A percentile compares a stretch with the other conserved stretches of the same genome.
These are phyloP conservation scores for Tetrahymena borealis DNA, from an alignment of 73 alveolate genomes.

Conservation along the genomic window DNA sequence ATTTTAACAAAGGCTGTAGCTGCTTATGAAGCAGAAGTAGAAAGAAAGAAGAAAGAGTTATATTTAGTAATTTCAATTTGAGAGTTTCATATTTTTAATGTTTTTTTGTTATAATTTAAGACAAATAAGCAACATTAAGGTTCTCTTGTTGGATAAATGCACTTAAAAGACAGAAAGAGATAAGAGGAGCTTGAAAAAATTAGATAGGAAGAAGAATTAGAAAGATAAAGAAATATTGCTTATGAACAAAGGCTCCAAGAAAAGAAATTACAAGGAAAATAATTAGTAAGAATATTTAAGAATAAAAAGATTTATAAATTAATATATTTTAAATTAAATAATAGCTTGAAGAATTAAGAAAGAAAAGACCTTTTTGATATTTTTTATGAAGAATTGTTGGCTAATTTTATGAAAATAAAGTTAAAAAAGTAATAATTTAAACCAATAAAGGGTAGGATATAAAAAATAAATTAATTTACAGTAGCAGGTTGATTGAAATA, in stretches of 20 bases:
- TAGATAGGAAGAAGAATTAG: not conserved
- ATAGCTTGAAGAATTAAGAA: not conserved
- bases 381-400: not conserved
- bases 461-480: too few relatives aligned
- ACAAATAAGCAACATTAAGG: not conserved
- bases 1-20: not conserved
- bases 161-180: not conserved
- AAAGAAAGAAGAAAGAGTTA: not conserved
- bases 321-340: not conserved
- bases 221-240: not conserved
- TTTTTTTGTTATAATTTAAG: not conserved
- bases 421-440: too few relatives aligned
- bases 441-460: too few relatives aligned
- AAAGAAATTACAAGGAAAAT: not conserved
- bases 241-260: not conserved
- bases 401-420: not conserved
- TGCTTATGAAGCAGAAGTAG: not conserved
- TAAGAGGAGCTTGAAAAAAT: not conserved
- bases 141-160: not conserved
- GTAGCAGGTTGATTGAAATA: too few relatives aligned
- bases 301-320: not conserved
- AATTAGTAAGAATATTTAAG: not conserved
- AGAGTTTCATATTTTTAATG: not conserved
- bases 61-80: not conserved
- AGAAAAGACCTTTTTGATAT: not conserved